Evolutionary conservation across 129 eudicot genomes (phyloP), one percentile per base, ranked within the genome.

Genomic region (Scalesia atractyloides): DNA sequence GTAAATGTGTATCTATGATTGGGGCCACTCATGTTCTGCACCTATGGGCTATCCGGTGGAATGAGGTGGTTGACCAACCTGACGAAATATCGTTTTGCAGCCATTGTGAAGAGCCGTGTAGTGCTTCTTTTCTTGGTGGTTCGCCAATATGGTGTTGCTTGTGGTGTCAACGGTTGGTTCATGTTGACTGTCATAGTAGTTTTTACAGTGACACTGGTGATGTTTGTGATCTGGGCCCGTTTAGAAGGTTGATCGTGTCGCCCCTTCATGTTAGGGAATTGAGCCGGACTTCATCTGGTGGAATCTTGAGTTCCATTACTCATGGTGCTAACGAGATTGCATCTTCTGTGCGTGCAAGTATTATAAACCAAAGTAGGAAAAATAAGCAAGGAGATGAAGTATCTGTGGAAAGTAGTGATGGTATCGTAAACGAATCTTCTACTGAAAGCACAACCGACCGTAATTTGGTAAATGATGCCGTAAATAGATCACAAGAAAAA

Each of bases 301-400:
- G 97, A 68, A 71, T 95, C 50, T 74, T 95, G 75, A 91, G 90
- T 82, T 84, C 99, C 53, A 88, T 95, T 66, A 90, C 99, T 12
- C 96, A 91, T 46, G 99, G 99, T 24, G 99, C 99, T 36, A 95
- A 95, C 69, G 99, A 85, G 82, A 89, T 95, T 86, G 99, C 99
- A 26, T 95, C 99, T 76, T 83, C 97, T 57, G 96, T 95, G 15
- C 96, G 97, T 54, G 96, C 97, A 11, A 89, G 81, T 76, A 90
- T 95, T 65, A 91, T 91, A 85, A 88, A 75, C 78, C 99, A 88
- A 83, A 76, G 95, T 76, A 95, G 81, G 85, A 95, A 86, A 82
- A 62, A 77, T 49, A 91, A 83, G 71, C 79, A 81, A 64, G 93
- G 82, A 75, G 74, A 73, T 71, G 86, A 82, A 71, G 77, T 82